Percentiles rank a stretch among this genome's conserved stretches.
phyloP scores from a whole-genome alignment of 2,329 filamentous ascomycete genomes.

The Ceratocystis harringtonii region DNA sequence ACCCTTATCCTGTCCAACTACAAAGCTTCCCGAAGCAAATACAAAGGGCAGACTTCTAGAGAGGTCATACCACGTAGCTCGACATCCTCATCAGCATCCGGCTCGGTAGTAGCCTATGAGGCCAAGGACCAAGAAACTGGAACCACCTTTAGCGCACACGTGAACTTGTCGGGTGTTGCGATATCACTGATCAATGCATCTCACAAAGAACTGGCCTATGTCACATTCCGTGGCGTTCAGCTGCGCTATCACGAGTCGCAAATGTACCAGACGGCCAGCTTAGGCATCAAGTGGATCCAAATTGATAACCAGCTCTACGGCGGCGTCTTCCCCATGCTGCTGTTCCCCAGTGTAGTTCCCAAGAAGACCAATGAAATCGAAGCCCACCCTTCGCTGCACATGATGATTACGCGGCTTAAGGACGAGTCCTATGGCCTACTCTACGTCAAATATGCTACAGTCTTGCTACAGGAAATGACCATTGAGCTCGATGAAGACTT shows the following conservation, averaged over 20 bases:
- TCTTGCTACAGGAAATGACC: slow-evolving; percentile 94
- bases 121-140: slow-evolving; percentile 83
- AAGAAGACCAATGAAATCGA: slow-evolving; percentile 96
- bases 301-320: slow-evolving; percentile 98
- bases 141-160: slow-evolving; percentile 74
- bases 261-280: slow-evolving; percentile 77
- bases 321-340: slow-evolving; percentile 90
- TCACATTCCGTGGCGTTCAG: slow-evolving; percentile 83
- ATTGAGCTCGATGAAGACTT: slow-evolving; percentile 96
- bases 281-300: slow-evolving; percentile 96
- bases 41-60: slow-evolving; percentile 27
- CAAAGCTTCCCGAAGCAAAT: slow-evolving; percentile 82
- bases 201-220: slow-evolving; percentile 78
- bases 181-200: slow-evolving; percentile 89
- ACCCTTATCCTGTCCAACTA: slow-evolving; percentile 90
- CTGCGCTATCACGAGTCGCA: slow-evolving; percentile 87
- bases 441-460: slow-evolving; percentile 94
- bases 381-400: slow-evolving; percentile 84
- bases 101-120: slow-evolving; percentile 47
- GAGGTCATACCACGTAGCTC: slow-evolving; percentile 3
- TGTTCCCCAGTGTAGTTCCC: slow-evolving; percentile 94
- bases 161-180: slow-evolving; percentile 79
- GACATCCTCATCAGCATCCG: slow-evolving; percentile 23
- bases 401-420: slow-evolving; percentile 85
- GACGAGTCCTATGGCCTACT: slow-evolving; percentile 95